Conservation (phyloP, 2,329 filamentous ascomycete species). For the Ophiostoma ips region DNA sequence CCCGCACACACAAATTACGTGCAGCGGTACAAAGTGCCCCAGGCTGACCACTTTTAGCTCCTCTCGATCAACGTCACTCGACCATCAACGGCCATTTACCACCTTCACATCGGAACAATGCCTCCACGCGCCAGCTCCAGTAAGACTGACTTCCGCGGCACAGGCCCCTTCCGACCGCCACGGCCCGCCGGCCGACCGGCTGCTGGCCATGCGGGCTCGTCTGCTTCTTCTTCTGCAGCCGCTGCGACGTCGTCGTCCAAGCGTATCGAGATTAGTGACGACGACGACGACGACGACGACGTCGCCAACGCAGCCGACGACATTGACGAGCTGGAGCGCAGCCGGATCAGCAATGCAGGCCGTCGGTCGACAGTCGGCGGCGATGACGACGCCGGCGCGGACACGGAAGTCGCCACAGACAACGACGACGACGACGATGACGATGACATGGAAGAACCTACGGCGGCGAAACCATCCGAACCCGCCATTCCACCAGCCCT, state of each 20-base stretch:
- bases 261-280: conserved; percentile 1
- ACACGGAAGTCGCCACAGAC: not conserved
- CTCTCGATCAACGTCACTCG: not conserved
- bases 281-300: not conserved
- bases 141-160: conserved; percentile 5
- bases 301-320: too few species aligned
- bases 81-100: not conserved
- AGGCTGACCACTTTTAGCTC: too few species aligned
- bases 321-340: too few species aligned
- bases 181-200: conserved; percentile 1
- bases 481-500: conserved; percentile 55
- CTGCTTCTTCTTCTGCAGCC: not conserved
- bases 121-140: not conserved
- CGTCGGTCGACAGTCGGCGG: too few species aligned
- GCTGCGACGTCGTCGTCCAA: not conserved
- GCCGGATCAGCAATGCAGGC: too few species aligned
- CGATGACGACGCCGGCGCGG: not conserved
- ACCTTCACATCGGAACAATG: not conserved
- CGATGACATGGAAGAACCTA: too few species aligned
- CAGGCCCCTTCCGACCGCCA: conserved; percentile 10
- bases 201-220: not conserved
- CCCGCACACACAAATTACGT: not conserved
- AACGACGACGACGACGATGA: conserved; percentile 1
- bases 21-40: not conserved
- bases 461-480: conserved; percentile 12